Conservation (phyloP, 345 rosid genomes). For the Heritiera fomes region DNA sequence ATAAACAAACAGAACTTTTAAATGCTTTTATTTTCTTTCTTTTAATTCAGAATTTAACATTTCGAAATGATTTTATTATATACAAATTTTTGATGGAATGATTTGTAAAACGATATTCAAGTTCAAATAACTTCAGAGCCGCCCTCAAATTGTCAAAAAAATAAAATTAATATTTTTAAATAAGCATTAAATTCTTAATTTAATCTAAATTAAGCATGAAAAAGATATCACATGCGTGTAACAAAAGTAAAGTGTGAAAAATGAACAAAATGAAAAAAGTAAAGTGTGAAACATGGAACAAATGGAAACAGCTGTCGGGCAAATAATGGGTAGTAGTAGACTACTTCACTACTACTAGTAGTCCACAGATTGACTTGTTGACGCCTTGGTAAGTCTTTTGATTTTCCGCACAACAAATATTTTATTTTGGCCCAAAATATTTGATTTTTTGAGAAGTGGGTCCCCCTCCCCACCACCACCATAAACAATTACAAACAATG, state of each 20-base stretch:
- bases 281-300: not conserved
- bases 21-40: too few relatives aligned
- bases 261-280: not conserved
- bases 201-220: too few relatives aligned
- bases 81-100: too few relatives aligned
- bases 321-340: not conserved
- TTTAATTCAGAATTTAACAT: too few relatives aligned
- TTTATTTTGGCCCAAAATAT: not conserved
- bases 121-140: too few relatives aligned
- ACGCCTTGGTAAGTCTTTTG: not conserved
- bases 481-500: not conserved
- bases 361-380: conserved; percentile 32
- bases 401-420: not conserved
- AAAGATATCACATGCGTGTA: too few relatives aligned
- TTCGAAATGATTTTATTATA: too few relatives aligned
- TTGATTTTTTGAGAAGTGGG: not conserved
- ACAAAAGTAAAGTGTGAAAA: not conserved
- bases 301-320: conserved; percentile 30
- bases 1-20: too few relatives aligned
- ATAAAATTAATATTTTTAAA: too few relatives aligned
- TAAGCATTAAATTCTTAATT: too few relatives aligned
- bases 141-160: too few relatives aligned
- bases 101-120: too few relatives aligned
- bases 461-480: not conserved
- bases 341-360: not conserved